A percentile compares a stretch with the other conserved stretches of the same genome.
These are phyloP conservation scores for Capronia coronata DNA, from an alignment of 2,329 filamentous ascomycete species.

Conservation along the genomic window DNA sequence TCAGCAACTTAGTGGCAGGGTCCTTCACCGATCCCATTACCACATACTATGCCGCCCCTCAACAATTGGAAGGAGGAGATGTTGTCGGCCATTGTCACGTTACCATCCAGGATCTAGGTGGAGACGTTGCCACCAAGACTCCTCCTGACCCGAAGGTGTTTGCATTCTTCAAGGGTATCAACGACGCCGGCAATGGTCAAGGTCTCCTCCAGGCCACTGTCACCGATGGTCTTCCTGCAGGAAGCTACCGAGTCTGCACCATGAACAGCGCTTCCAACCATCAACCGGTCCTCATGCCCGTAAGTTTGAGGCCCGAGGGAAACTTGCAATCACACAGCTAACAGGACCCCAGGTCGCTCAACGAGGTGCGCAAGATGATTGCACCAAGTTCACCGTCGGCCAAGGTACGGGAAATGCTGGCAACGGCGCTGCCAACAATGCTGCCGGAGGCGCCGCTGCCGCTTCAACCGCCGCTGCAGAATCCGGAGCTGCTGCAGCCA, in stretches of 20 bases:
- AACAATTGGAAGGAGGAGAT: conserved; percentile 41
- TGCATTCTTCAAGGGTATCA: conserved; percentile 55
- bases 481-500: conserved; percentile 30
- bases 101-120: conserved; percentile 46
- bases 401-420: conserved; percentile 43
- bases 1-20: conserved; percentile 47
- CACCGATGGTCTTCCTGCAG: conserved; percentile 52
- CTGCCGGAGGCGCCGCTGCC: conserved; percentile 46
- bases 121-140: conserved; percentile 33
- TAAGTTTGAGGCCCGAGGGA: conserved; percentile 12
- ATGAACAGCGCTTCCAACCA: conserved; percentile 60
- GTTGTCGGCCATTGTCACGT: conserved; percentile 40
- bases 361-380: conserved; percentile 61
- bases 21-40: conserved; percentile 49
- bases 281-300: conserved; percentile 53
- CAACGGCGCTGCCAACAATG: conserved; percentile 41
- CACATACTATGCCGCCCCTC: conserved; percentile 53
- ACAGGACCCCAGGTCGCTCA: conserved; percentile 46
- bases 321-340: background rate
- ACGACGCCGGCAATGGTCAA: conserved; percentile 52
- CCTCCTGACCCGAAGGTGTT: conserved; percentile 42
- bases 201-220: conserved; percentile 51
- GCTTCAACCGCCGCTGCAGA: conserved; percentile 50
- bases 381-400: conserved; percentile 54
- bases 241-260: conserved; percentile 60